These are phyloP conservation scores for Harringtonia aguacate DNA, from an alignment of 2,329 filamentous ascomycete species.

Conservation along the genomic window DNA sequence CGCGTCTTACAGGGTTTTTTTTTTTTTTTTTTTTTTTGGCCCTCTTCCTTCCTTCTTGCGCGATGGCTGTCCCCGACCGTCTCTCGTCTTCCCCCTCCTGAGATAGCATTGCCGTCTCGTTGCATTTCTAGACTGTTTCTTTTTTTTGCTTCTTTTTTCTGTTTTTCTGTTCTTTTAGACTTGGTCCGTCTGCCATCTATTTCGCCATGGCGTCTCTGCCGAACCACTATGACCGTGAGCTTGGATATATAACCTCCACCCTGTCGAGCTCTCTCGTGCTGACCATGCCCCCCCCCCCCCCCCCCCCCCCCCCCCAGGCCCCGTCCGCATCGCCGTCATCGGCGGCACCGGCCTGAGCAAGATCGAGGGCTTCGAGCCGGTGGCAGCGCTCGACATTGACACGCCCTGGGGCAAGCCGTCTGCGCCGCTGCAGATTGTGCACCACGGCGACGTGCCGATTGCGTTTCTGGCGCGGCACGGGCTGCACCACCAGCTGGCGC, in stretches of 20 bases:
- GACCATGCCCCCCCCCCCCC: neutral
- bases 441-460: conserved; percentile 71
- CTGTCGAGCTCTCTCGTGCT: too few relatives aligned
- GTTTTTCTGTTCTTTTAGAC: too few relatives aligned
- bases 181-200: too few relatives aligned
- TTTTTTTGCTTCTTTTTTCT: neutral
- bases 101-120: neutral
- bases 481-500: conserved; percentile 75
- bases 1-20: too few relatives aligned
- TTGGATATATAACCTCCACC: neutral
- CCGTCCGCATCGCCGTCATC: conserved; percentile 78
- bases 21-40: too few relatives aligned
- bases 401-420: conserved; percentile 86
- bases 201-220: conserved; percentile 9
- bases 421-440: conserved; percentile 71
- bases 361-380: conserved; percentile 76
- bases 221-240: conserved; percentile 11
- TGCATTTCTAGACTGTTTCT: neutral
- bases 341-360: conserved; percentile 87
- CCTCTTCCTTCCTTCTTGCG: too few relatives aligned
- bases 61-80: too few relatives aligned
- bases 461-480: conserved; percentile 95
- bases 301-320: conserved; percentile 29
- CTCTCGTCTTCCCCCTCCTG: too few relatives aligned
- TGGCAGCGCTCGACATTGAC: conserved; percentile 62